Evolutionary conservation across 495 filamentous ascomycete genomes (phyloP), one percentile per base, ranked within the genome.

Genomic region (Penicillium maclennaniae): DNA sequence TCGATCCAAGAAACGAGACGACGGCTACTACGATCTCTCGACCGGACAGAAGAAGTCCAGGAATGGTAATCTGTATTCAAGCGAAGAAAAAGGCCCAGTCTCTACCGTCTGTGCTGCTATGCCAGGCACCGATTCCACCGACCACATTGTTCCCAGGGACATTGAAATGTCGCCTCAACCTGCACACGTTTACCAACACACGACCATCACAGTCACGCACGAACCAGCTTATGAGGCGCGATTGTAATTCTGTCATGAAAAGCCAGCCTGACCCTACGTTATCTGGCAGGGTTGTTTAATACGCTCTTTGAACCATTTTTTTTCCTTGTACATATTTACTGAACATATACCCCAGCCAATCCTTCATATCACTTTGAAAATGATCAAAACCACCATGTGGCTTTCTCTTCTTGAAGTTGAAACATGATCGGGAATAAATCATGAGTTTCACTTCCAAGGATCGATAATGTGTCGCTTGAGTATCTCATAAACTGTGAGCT

Each of bases 131-230:
- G 43, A 53, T 15, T 55, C 58, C 9, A 55, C 55, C 28, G 62
- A 62, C 15, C 55, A 53, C 8, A 62, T 56, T 25, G 53, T 62
- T 28, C 39, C 38, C 6, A 51, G 45, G 15, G 45, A 46, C 7
- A 39, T 65, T 14, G 65, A 68, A 45, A 44, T 65, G 12, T 37
- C 56, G 3, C 41, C 58, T 12, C 45, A 61, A 23, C 55, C 58
- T 10, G 31, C 10, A 9, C 59, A 63, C 17, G 60, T 66, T 27
- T 61, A 61, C 40, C 65, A 68, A 44, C 46, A 68, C 20, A 68
- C 65, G 3, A 68, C 65, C 17, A 68, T 68, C 43, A 64, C 65
- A 7, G 57, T 68, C 21, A 68, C 65, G 1, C 53, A 43, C 14
- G 65, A 68, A 36, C 58, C 57, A 2, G 65, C 62, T 15, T 58